phyloP scores from a whole-genome alignment of 805 yeast genomes.

The Metschnikowia bowlesiae region DNA sequence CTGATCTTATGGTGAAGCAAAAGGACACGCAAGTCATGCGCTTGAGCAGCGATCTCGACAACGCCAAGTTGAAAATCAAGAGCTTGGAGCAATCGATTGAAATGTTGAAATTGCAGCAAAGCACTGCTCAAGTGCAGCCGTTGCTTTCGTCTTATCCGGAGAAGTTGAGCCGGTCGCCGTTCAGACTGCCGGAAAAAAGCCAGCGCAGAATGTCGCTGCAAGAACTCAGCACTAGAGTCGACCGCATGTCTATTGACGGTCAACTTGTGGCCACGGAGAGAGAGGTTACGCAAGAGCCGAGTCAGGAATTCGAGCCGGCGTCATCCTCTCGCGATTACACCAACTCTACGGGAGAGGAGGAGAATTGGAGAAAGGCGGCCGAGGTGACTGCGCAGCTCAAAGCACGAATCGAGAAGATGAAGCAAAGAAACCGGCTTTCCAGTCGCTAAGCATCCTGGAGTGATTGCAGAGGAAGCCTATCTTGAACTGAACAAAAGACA shows the following conservation, averaged over 20 bases:
- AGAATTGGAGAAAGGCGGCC: constrained; percentile 85
- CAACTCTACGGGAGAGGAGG: constrained; percentile 37
- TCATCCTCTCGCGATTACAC: background rate
- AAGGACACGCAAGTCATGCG: constrained; percentile 66
- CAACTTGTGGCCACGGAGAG: constrained; percentile 1
- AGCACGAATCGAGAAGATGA: constrained; percentile 87
- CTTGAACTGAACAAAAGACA: no score
- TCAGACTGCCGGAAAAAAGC: constrained; percentile 12
- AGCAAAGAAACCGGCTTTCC: constrained; percentile 45
- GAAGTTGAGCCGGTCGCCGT: constrained; percentile 10
- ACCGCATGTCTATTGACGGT: constrained; percentile 36
- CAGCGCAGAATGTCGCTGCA: constrained; percentile 25
- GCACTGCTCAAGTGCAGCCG: constrained; percentile 6
- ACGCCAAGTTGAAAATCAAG: constrained; percentile 46
- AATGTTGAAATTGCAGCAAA: constrained; percentile 26
- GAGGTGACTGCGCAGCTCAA: constrained; percentile 83
- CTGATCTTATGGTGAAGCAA: constrained; percentile 52
- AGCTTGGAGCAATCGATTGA: constrained; percentile 48
- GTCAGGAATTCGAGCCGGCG: constrained; percentile 1
- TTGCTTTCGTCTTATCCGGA: constrained; percentile 2
- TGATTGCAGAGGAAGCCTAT: no score
- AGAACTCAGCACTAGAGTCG: constrained; percentile 39
- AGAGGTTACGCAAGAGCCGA: background rate
- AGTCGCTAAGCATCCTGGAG: background rate
- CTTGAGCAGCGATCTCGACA: constrained; percentile 57